Conservation (phyloP, 495 filamentous ascomycete species). For the Xylaria acuta region DNA sequence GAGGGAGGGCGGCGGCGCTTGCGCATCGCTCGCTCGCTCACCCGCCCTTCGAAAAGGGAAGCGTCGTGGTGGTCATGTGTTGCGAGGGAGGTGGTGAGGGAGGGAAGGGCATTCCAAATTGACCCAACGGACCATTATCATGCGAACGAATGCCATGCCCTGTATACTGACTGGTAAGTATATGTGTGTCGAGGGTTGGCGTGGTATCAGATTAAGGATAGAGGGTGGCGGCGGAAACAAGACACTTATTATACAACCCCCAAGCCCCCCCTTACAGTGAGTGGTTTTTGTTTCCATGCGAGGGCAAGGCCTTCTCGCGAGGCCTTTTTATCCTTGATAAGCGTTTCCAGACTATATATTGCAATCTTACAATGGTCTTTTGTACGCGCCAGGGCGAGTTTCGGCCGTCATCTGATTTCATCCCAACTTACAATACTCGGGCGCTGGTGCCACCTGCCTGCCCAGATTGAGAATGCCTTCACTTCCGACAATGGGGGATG, state of each 20-base stretch:
- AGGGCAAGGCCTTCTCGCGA: not conserved
- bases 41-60: not conserved
- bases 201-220: conserved; percentile 13
- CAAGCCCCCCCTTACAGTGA: not conserved
- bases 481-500: not conserved
- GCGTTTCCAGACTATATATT: not conserved
- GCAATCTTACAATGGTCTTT: not conserved
- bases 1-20: conserved; percentile 1
- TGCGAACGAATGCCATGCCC: not conserved
- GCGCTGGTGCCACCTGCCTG: not conserved
- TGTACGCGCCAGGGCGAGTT: conserved; percentile 1
- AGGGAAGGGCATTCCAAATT: not conserved
- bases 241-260: conserved; percentile 13
- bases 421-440: not conserved
- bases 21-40: not conserved
- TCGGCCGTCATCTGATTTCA: not conserved
- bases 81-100: not conserved
- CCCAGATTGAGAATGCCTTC: not conserved
- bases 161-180: not conserved
- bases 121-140: not conserved
- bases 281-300: not conserved
- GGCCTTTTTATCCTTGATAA: not conserved
- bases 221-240: conserved; percentile 15
- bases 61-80: not conserved
- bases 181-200: not conserved